Evolutionary conservation across 1,284 basidiomycete genomes (phyloP), one percentile per base, ranked within the genome.

Genomic region (Trichosporon inkin): DNA sequence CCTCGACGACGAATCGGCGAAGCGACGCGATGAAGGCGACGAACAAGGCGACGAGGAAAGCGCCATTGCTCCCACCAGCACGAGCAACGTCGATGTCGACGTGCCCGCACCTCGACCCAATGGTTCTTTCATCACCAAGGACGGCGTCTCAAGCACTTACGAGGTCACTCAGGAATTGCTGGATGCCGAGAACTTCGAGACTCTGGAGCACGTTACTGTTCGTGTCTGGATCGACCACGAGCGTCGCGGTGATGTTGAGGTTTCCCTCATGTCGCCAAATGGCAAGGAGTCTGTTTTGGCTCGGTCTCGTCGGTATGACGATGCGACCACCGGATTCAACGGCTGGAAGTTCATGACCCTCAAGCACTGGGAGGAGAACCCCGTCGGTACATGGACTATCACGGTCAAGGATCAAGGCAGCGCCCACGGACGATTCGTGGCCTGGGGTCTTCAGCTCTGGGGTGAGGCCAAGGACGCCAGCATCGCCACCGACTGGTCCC

Each of bases 341-440:
- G 94, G 92, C 0, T 99, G 96, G 96, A 88, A 85, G 19, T 99
- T 99, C 75, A 99, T 98, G 94, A 86, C 87, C 22, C 85, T 99
- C 59, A 99, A 99, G 79, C 96, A 99, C 76, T 99, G 96, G 96
- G 93, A 89, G 53, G 96, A 99, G 79, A 83, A 89, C 71, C 89
- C 94, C 0, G 76, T 92, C n/a, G 96, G 96, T 14, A 84, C 86
- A 7, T 99, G 96, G 96, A 91, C 85, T 1, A 84, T 99, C 60
- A 85, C 80, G 38, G 91, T 98, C 10, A 86, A 85, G 36, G 94
- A 98, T 72, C 86, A 87, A 66, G 81, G 82, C 56, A 83, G 81
- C 58, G 79, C 85, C 34, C 85, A 82, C 41, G 96, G 96, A 53
- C 83, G 83, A 11, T 92, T 99, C 80, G 81, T 91, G 47, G 89